Evolutionary conservation across 495 filamentous ascomycete genomes (phyloP).

Genomic region (Talaromyces ruber): DNA sequence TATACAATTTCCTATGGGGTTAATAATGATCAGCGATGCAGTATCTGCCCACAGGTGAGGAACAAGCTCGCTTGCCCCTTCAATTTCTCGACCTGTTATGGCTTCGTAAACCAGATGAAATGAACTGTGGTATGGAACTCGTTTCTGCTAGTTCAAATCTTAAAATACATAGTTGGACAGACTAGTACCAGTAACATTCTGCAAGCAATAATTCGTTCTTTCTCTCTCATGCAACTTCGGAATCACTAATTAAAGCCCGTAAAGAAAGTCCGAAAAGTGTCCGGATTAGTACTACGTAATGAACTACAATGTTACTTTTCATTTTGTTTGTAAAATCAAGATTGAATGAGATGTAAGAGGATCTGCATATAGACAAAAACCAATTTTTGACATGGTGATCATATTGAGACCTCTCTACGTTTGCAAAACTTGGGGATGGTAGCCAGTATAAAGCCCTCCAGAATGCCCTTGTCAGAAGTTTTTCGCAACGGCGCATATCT

Average conservation of each 20-base stretch:
- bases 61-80: background rate
- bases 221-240: too few species aligned
- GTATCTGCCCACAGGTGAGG: background rate
- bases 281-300: background rate
- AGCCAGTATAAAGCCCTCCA: background rate
- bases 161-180: background rate
- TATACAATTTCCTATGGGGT: background rate
- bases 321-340: too few species aligned
- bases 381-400: background rate
- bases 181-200: background rate
- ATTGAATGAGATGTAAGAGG: background rate
- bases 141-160: background rate
- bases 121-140: background rate
- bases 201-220: too few species aligned
- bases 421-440: background rate
- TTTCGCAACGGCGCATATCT: background rate
- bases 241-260: background rate
- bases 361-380: background rate
- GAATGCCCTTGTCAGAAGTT: background rate
- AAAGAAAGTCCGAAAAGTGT: background rate
- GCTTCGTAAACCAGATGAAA: background rate
- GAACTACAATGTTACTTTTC: background rate
- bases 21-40: background rate
- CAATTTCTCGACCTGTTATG: background rate
- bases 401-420: background rate